Percentiles rank a stretch among this genome's conserved stretches.
phyloP scores from a whole-genome alignment of 371 early-diverging fungal genomes.

The Lichtheimia ornata region DNA sequence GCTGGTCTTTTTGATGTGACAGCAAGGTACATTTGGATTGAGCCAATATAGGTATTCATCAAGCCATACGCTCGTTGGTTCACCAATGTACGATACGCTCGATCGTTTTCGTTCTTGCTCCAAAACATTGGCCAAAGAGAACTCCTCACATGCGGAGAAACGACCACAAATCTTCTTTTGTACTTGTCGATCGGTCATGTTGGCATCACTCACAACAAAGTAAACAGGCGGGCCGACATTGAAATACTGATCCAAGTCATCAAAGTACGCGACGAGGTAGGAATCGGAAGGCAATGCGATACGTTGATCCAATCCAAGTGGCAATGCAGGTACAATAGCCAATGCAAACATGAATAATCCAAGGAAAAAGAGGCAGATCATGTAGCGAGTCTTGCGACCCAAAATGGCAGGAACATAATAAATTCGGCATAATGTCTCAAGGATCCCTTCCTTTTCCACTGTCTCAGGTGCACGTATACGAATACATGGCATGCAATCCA shows the following conservation, averaged over 20 bases:
- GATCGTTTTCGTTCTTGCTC: constrained; percentile 74
- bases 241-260: constrained; percentile 66
- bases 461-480: constrained; percentile 54
- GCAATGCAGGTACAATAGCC: constrained; percentile 54
- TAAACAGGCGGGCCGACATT: constrained; percentile 78
- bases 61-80: constrained; percentile 72
- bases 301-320: constrained; percentile 70
- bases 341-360: constrained; percentile 57
- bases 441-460: constrained; percentile 54
- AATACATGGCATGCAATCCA: constrained; percentile 71
- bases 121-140: constrained; percentile 63
- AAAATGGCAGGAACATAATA: constrained; percentile 66
- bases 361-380: constrained; percentile 53
- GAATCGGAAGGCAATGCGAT: constrained; percentile 73
- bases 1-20: constrained; percentile 44
- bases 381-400: constrained; percentile 46
- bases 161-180: constrained; percentile 68
- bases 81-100: constrained; percentile 64
- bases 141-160: constrained; percentile 58
- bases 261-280: constrained; percentile 72
- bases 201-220: constrained; percentile 65
- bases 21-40: constrained; percentile 63
- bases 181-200: constrained; percentile 49
- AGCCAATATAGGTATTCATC: constrained; percentile 77
- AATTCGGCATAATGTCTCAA: constrained; percentile 48